These are phyloP conservation scores for Patellifolia procumbens DNA, from an alignment of 179 eudicot genomes.

Conservation along the genomic window DNA sequence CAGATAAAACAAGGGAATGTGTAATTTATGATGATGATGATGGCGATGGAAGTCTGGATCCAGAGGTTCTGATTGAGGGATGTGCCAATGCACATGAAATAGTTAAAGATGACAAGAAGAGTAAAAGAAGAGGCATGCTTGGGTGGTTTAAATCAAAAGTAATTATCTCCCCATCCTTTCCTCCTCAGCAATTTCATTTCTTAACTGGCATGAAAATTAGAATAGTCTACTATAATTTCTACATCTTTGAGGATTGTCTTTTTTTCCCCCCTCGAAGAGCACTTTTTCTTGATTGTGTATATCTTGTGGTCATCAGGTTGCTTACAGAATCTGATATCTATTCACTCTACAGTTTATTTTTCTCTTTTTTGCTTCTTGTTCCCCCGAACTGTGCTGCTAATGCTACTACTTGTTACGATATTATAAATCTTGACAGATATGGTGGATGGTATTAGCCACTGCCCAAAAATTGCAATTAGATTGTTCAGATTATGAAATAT, in stretches of 20 bases:
- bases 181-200: not conserved
- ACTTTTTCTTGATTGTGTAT: not conserved
- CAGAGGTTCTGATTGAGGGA: conserved; percentile 19
- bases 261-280: not conserved
- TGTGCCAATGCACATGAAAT: conserved; percentile 19
- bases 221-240: not conserved
- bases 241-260: not conserved
- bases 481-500: not conserved
- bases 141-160: conserved; percentile 33
- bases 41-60: conserved; percentile 22
- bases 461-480: not conserved
- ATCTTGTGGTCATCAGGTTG: not conserved
- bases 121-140: conserved; percentile 30
- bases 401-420: not conserved
- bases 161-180: conserved; percentile 10
- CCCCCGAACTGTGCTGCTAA: not conserved
- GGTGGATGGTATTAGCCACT: too few relatives aligned
- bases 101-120: conserved; percentile 24
- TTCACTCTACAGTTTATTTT: not conserved
- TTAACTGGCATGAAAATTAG: conserved; percentile 3
- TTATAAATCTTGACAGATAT: not conserved
- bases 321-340: not conserved
- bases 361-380: not conserved
- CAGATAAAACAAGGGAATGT: conserved; percentile 27
- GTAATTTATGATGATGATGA: conserved; percentile 7